Base-by-base conservation (phyloP, 805 yeast species). In the Brettanomyces bruxellensis region DNA sequence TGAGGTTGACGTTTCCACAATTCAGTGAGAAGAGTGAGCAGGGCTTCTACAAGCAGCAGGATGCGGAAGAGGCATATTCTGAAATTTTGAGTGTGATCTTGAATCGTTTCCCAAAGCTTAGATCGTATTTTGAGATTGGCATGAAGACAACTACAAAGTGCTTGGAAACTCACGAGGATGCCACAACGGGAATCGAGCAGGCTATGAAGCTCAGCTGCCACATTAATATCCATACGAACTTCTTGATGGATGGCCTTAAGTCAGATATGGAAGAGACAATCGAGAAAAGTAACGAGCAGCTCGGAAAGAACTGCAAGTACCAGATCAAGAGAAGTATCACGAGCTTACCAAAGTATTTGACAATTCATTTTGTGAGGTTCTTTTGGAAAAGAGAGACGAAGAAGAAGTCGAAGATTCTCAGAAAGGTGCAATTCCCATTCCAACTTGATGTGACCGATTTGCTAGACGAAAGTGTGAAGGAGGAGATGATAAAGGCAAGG, bases 11-110 rank as follows among this genome's bases (percentile, higher is more conserved):
- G 14, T 85, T 78, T 60, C 97, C 98, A 2, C 98, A 93, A 66
- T 93, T 93, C 65, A 86, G 84, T 39, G 97, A 91, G 61, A 77
- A 79, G 49, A 83, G 79, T 50, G 67, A 69, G 28, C 69, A 71
- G 44, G 97, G 97, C 1, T 67, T 74, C 47, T 85, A 76, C 60
- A 89, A 87, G 65, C 99, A 93, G 68, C 99, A 93, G 67, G 99
- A 93, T 69, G 99, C 99, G 0, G 99, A 93, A 68, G 99, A 93
- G 63, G 85, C 91, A 14, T 89, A 80, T 67, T 83, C 96, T n/a
- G 91, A 85, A 62, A 73, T 93, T 44, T 66, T 90, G 51, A 67
- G 70, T 34, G 66, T 73, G 32, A 63, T 87, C 49, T 63, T 73
- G 35, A 57, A 64, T 23, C 73, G 71, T 11, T 72, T 75, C 47